A percentile compares a stretch with the other conserved stretches of the same genome.
These are phyloP conservation scores for Ophiostoma australiae DNA, from an alignment of 2,329 filamentous ascomycete genomes.

Conservation along the genomic window DNA sequence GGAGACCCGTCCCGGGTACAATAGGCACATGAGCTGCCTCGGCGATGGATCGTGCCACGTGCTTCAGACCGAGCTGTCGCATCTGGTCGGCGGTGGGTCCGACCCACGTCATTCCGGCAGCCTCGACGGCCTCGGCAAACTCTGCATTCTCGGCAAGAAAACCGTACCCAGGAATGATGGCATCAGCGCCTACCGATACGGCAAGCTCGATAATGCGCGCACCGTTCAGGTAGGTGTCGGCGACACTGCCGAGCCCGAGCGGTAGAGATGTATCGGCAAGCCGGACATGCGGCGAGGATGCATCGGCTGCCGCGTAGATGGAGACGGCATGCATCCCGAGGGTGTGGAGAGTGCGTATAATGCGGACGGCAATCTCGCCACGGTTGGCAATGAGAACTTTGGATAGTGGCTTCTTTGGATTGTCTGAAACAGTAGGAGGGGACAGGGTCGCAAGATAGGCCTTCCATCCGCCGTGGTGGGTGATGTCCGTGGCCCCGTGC, in stretches of 20 bases:
- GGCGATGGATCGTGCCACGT: constrained; percentile 20
- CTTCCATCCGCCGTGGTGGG: constrained; percentile 34
- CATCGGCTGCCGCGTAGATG: constrained; percentile 28
- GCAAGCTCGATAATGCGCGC: constrained; percentile 27
- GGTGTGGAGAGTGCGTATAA: constrained; percentile 23
- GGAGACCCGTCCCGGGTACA: constrained; percentile 36
- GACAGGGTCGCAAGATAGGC: constrained; percentile 26
- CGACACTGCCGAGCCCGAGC: constrained; percentile 25
- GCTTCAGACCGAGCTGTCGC: constrained; percentile 22
- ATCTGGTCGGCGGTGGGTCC: constrained; percentile 17
- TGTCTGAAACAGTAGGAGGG: not conserved
- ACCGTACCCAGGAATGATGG: constrained; percentile 24
- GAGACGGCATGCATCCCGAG: constrained; percentile 25
- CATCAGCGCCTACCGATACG: not conserved
- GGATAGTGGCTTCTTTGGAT: not conserved
- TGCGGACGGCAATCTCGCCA: constrained; percentile 31
- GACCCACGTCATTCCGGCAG: constrained; percentile 30
- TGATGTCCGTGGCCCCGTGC: constrained; percentile 34
- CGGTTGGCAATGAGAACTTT: constrained; percentile 30
- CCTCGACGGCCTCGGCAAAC: constrained; percentile 16
- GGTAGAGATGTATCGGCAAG: constrained; percentile 28
- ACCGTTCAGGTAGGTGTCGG: constrained; percentile 21
- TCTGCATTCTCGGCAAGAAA: constrained; percentile 22
- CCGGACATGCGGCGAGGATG: constrained; percentile 27
- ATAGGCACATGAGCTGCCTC: constrained; percentile 41